Percentiles rank a stretch among this genome's conserved stretches.
Evolutionary conservation across 2,329 filamentous ascomycete species (phyloP).

Genomic region (Diplocarpon rosae): DNA sequence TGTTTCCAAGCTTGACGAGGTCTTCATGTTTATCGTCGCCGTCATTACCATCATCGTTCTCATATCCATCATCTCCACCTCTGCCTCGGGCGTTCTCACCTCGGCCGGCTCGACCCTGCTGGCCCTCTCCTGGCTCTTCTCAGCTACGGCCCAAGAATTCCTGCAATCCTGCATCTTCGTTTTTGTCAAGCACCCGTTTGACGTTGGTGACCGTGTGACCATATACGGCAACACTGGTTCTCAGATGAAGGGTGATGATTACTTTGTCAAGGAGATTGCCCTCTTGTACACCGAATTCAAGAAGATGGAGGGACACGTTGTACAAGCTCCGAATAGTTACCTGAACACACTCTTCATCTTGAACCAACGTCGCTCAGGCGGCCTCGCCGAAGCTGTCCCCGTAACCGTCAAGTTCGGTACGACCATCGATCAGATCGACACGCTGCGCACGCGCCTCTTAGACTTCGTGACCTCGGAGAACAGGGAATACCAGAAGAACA

Average conservation of each 20-base stretch:
- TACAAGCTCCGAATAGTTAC: slow-evolving; percentile 90
- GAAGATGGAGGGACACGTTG: slow-evolving; percentile 94
- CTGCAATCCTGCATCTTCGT: slow-evolving; percentile 90
- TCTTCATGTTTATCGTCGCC: slow-evolving; percentile 77
- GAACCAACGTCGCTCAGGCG: slow-evolving; percentile 84
- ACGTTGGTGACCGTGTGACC: slow-evolving; percentile 86
- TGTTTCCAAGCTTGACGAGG: slow-evolving; percentile 76
- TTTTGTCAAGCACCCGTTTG: slow-evolving; percentile 94
- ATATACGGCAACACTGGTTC: slow-evolving; percentile 84
- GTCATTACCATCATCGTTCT: slow-evolving; percentile 78
- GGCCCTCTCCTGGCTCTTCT: slow-evolving; percentile 85
- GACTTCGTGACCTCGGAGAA: slow-evolving; percentile 79
- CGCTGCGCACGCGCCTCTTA: slow-evolving; percentile 66
- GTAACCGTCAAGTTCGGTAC: slow-evolving; percentile 85
- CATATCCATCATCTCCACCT: slow-evolving; percentile 78
- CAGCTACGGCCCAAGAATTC: slow-evolving; percentile 88
- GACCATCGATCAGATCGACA: slow-evolving; percentile 69
- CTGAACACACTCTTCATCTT: slow-evolving; percentile 90
- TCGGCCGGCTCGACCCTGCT: slow-evolving; percentile 82
- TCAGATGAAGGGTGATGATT: slow-evolving; percentile 74
- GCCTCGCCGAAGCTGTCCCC: slow-evolving; percentile 74
- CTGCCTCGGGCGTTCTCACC: slow-evolving; percentile 81
- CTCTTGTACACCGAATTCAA: slow-evolving; percentile 95
- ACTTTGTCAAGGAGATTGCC: slow-evolving; percentile 91
- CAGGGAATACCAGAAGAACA: slow-evolving; percentile 77